Percentiles rank a stretch among this genome's conserved stretches.
These are phyloP conservation scores for Vanilla planifolia DNA, from an alignment of 106 monocot species.

Conservation along the genomic window DNA sequence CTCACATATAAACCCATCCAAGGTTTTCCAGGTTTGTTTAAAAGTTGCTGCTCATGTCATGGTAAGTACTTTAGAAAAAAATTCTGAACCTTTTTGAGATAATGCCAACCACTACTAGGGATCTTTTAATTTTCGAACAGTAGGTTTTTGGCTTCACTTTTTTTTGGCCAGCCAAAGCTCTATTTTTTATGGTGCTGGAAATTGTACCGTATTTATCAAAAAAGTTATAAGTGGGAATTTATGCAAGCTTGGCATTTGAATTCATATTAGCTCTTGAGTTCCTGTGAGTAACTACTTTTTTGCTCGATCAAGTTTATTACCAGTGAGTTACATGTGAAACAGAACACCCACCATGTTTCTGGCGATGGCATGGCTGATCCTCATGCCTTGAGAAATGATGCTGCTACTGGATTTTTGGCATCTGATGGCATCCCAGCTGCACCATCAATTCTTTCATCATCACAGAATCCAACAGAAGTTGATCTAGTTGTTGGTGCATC, in stretches of 20 bases:
- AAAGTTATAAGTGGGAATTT: neutral
- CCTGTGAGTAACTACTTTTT: neutral
- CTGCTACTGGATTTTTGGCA: slow-evolving; percentile 26
- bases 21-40: too few relatives aligned
- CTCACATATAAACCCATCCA: too few relatives aligned
- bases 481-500: slow-evolving; percentile 15
- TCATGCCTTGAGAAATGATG: slow-evolving; percentile 24
- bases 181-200: too few relatives aligned
- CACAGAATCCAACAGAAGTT: slow-evolving; percentile 23
- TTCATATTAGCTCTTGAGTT: neutral
- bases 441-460: slow-evolving; percentile 15
- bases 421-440: slow-evolving; percentile 24
- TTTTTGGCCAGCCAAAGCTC: too few relatives aligned
- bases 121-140: too few relatives aligned
- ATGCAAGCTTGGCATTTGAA: neutral
- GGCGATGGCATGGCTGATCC: slow-evolving; percentile 27
- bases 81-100: too few relatives aligned
- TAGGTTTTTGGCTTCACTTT: too few relatives aligned
- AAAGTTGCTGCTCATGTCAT: too few relatives aligned
- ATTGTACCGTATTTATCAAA: too few relatives aligned
- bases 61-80: too few relatives aligned
- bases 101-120: too few relatives aligned
- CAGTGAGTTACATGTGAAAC: slow-evolving; percentile 5
- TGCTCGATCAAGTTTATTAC: neutral
- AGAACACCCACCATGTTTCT: slow-evolving; percentile 45